Evolutionary conservation across 1,284 basidiomycete species (phyloP).

Genomic region (Leccinum subrobustum): DNA sequence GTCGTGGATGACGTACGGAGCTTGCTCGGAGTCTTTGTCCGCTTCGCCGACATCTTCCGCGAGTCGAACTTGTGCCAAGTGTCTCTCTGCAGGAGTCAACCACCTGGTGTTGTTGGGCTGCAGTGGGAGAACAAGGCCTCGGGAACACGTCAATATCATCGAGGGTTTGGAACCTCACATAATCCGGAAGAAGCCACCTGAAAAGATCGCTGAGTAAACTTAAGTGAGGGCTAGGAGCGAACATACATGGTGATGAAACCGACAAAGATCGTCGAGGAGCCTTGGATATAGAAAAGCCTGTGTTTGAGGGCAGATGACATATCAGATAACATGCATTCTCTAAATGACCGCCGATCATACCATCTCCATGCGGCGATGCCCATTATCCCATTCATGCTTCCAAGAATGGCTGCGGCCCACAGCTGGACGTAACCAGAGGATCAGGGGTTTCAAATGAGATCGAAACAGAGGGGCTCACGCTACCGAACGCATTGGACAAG

Average conservation of each 20-base stretch:
- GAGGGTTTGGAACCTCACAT: conserved; percentile 29
- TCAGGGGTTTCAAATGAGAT: conserved; percentile 7
- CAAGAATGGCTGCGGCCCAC: neutral
- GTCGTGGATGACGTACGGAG: conserved; percentile 43
- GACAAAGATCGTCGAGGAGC: conserved; percentile 52
- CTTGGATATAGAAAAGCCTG: conserved; percentile 32
- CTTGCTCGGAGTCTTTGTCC: conserved; percentile 54
- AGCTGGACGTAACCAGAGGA: conserved; percentile 28
- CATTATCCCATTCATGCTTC: conserved; percentile 50
- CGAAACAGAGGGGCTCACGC: conserved; percentile 38
- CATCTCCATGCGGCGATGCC: conserved; percentile 73
- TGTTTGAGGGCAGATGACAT: neutral
- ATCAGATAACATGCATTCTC: neutral
- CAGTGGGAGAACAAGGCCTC: neutral
- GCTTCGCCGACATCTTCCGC: conserved; percentile 75
- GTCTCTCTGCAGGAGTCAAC: conserved; percentile 54
- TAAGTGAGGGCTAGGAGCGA: neutral
- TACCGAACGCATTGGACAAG: conserved; percentile 76
- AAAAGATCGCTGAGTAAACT: neutral
- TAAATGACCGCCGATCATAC: conserved; percentile 31
- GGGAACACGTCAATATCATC: neutral
- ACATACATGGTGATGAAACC: conserved; percentile 54
- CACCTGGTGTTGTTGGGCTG: conserved; percentile 68
- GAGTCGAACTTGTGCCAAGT: conserved; percentile 67
- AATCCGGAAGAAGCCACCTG: conserved; percentile 42